Percentiles rank a stretch among this genome's conserved stretches.
Conservation (phyloP, 192 early-diverging fungal genomes). For the Nowakowskiella sp. region DNA sequence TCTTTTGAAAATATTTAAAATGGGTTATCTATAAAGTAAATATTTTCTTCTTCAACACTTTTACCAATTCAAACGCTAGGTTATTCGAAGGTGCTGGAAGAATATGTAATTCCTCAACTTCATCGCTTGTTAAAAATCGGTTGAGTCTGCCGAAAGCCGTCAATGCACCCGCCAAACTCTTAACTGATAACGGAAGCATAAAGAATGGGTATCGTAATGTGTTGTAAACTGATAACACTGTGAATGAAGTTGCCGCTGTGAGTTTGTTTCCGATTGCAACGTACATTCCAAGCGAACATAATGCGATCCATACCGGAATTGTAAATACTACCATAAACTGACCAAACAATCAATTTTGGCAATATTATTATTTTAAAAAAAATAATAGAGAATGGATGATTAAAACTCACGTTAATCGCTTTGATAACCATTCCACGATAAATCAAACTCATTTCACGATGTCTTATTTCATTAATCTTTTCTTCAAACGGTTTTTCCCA, state of each 20-base stretch:
- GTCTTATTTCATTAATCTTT: constrained; percentile 46
- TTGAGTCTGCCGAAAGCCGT: constrained; percentile 44
- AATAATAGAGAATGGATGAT: no score
- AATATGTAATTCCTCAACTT: constrained; percentile 30
- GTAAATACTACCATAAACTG: constrained; percentile 53
- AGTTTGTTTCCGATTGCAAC: constrained; percentile 21
- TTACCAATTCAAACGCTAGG: constrained; percentile 16
- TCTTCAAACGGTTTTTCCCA: constrained; percentile 63
- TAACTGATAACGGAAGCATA: constrained; percentile 60
- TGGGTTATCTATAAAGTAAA: background rate
- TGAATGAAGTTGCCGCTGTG: constrained; percentile 51
- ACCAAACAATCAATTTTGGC: background rate
- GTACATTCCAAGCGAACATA: constrained; percentile 30
- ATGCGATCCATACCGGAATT: constrained; percentile 47
- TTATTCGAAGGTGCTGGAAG: constrained; percentile 21
- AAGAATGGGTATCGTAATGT: constrained; percentile 61
- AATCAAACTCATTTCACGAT: constrained; percentile 46
- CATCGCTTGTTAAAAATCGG: constrained; percentile 40
- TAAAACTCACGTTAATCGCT: constrained; percentile 30
- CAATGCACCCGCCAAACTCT: constrained; percentile 42
- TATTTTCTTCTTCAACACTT: constrained; percentile 5
- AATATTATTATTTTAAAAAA: constrained; percentile 28
- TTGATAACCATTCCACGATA: constrained; percentile 46
- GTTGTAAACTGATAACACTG: constrained; percentile 59
- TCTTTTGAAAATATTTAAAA: constrained; percentile 18